Percentiles rank a stretch among this genome's conserved stretches.
Conservation (phyloP, 2,329 filamentous ascomycete species). For the Stemphylium vesicarium region DNA sequence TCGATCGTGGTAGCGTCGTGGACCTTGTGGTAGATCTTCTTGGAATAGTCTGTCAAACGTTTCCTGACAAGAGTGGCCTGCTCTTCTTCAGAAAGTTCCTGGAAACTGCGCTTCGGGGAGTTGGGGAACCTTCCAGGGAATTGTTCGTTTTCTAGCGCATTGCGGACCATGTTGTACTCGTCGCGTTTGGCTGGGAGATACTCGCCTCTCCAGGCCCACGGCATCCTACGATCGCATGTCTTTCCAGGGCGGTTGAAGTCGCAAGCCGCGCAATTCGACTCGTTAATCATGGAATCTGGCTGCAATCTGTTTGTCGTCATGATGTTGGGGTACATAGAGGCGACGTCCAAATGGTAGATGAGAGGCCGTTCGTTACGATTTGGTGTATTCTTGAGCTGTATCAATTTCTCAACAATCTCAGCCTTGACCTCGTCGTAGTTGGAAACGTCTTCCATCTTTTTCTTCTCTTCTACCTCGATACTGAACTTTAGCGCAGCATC, state of each 20-base stretch:
- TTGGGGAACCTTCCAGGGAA: constrained; percentile 83
- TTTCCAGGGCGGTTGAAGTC: constrained; percentile 98
- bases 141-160: constrained; percentile 87
- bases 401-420: constrained; percentile 76
- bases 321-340: constrained; percentile 99
- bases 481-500: constrained; percentile 90
- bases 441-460: constrained; percentile 57
- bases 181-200: constrained; percentile 95
- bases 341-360: constrained; percentile 98
- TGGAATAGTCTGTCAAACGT: constrained; percentile 87
- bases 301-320: constrained; percentile 99
- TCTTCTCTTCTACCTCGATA: constrained; percentile 60
- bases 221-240: constrained; percentile 91
- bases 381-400: constrained; percentile 78
- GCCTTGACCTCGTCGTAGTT: constrained; percentile 71
- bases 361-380: constrained; percentile 84
- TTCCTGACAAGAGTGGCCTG: constrained; percentile 83
- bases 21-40: constrained; percentile 99
- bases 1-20: constrained; percentile 92
- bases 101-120: constrained; percentile 74
- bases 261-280: constrained; percentile 94
- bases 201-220: constrained; percentile 98
- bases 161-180: constrained; percentile 98
- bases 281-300: constrained; percentile 98
- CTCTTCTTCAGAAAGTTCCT: constrained; percentile 81